Conservation (phyloP, 1,139 yeast species). For the Saccharomyces hybrid region DNA sequence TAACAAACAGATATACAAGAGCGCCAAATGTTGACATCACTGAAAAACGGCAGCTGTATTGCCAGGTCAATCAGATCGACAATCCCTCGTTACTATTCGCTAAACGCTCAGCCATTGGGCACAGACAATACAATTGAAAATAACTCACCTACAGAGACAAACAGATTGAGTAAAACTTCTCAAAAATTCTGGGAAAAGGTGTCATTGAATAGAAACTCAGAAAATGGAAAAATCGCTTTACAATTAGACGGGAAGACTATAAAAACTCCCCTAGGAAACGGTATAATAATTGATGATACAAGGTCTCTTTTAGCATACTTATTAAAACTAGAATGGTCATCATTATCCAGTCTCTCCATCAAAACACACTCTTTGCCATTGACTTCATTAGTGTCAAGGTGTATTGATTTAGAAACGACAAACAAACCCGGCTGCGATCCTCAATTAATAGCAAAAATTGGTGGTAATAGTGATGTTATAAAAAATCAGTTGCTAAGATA, state of each 20-base stretch:
- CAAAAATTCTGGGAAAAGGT: constrained; percentile 84
- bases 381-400: constrained; percentile 80
- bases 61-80: neutral
- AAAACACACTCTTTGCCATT: constrained; percentile 78
- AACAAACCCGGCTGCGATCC: constrained; percentile 33
- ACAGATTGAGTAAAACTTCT: constrained; percentile 61
- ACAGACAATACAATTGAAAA: constrained; percentile 43
- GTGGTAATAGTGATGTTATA: constrained; percentile 46
- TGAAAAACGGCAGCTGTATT: neutral
- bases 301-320: constrained; percentile 64
- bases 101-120: constrained; percentile 21
- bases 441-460: constrained; percentile 52
- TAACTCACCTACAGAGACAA: constrained; percentile 55
- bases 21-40: neutral
- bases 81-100: neutral
- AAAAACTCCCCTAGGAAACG: constrained; percentile 78
- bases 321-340: constrained; percentile 83
- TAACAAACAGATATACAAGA: neutral
- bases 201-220: constrained; percentile 35
- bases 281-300: constrained; percentile 52
- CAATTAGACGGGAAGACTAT: constrained; percentile 69
- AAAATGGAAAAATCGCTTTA: constrained; percentile 39
- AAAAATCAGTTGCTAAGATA: constrained; percentile 60
- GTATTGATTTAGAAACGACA: constrained; percentile 55
- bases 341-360: constrained; percentile 60